Evolutionary conservation across 257 asterid genomes (phyloP).

Genomic region (Asclepias syriaca): DNA sequence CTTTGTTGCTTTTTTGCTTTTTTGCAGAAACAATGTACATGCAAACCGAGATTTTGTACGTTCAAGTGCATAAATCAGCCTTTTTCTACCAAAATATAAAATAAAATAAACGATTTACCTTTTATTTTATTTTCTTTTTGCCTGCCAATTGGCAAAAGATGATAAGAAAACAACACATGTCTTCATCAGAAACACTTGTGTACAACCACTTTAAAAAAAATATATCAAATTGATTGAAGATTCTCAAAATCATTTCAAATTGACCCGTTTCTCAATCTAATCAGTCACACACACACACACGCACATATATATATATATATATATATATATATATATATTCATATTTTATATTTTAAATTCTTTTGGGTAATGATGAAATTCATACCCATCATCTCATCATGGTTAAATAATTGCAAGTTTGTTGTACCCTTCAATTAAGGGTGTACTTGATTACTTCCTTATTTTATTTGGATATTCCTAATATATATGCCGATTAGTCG

Average conservation of each 20-base stretch:
- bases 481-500: no score
- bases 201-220: neutral
- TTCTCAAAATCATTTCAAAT: neutral
- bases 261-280: neutral
- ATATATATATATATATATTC: no score
- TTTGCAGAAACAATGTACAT: neutral
- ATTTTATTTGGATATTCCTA: no score
- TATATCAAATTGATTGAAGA: neutral
- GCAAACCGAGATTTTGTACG: neutral
- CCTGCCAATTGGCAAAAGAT: neutral
- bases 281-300: no score
- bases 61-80: conserved; percentile 2
- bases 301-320: no score
- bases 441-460: no score
- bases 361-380: neutral
- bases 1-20: no score
- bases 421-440: neutral
- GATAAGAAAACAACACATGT: neutral
- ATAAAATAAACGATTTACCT: no score
- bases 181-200: neutral
- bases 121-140: neutral
- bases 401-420: neutral
- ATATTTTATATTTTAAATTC: neutral
- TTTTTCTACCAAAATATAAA: neutral
- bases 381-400: neutral